Conservation (phyloP, 768 basidiomycete species). For the Suillus alpinus region DNA sequence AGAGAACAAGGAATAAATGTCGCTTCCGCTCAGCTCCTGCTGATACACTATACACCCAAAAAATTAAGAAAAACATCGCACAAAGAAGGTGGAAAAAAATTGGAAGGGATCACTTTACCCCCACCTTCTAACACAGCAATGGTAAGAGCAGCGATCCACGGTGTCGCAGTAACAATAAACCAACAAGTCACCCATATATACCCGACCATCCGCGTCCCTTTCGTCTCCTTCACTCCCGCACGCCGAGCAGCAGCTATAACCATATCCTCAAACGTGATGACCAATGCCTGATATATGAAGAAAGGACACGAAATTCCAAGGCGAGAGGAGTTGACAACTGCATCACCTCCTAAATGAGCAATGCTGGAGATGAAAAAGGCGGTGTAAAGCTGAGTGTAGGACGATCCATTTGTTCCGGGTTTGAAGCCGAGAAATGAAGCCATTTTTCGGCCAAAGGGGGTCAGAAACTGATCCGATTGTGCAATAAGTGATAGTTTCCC, state of each 20-base stretch:
- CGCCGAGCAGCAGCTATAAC: slow-evolving; percentile 19
- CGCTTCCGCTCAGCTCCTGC: too few relatives aligned
- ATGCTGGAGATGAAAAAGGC: slow-evolving; percentile 35
- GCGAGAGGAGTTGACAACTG: slow-evolving; percentile 14
- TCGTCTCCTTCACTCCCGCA: slow-evolving; percentile 11
- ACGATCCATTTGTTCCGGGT: slow-evolving; percentile 24
- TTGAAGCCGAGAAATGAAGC: slow-evolving; percentile 21
- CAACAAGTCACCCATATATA: slow-evolving; percentile 27
- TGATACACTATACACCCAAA: too few relatives aligned
- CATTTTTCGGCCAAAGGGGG: slow-evolving; percentile 24
- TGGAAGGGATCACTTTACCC: not conserved
- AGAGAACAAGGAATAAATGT: too few relatives aligned
- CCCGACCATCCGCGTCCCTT: slow-evolving; percentile 15
- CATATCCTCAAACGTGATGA: slow-evolving; percentile 34
- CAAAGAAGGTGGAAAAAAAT: not conserved
- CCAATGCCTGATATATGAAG: slow-evolving; percentile 31
- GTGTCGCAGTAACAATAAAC: slow-evolving; percentile 13
- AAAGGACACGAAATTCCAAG: slow-evolving; percentile 11
- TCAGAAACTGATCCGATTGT: slow-evolving; percentile 19
- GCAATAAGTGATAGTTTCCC: not conserved
- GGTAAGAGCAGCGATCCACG: not conserved
- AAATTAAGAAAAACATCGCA: not conserved
- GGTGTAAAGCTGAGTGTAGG: slow-evolving; percentile 33
- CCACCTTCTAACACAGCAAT: not conserved
- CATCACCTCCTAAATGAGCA: slow-evolving; percentile 34